Base-by-base conservation (phyloP, 352 stramenopile genomes). In the Phytophthora colocasiae region DNA sequence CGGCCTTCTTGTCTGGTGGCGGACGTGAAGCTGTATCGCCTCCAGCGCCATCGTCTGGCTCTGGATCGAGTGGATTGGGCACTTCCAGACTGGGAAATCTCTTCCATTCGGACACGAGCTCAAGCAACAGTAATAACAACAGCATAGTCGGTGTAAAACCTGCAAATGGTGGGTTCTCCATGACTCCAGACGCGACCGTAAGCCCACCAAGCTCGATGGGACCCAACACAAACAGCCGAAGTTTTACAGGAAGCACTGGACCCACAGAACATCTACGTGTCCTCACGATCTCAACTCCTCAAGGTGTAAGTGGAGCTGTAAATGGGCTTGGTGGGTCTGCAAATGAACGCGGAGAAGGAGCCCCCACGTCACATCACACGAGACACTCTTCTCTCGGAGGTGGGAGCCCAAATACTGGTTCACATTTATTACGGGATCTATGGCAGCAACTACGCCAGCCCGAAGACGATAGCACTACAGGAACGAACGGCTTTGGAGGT, bases 401-500 rank as follows among this genome's bases (percentile, higher is more conserved):
- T 34, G 65, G 58, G 2, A 83, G 71, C 39, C 69, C 77, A 7
- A 80, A 69, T 54, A 75, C 75, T 19, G 71, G 73, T 1, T 80
- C 78, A 0, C 85, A 93, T 50, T 71, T 93, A n/a, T 77, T 93
- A 31, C 81, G 83, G 12, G 85, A 93, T 49, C 53, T 93, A 29
- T 93, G 85, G 85, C 85, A 93, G 10, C 85, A 93, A 63, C 50
- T 92, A 3, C 90, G 85, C 49, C 87, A 87, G 45, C 69, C 73
- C 12, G 81, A 93, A 27, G 85, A 92, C 12, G 77, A 88, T 5
- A 63, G 75, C 4, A 32, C 65, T 1, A 65, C 61, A 39, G 62
- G 56, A 1, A 75, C 51, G 27, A 73, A 44, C 31, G 63, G 68
- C 26, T 61, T 63, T n/a, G 29, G 52, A 15, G 62, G 62, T 10